Evolutionary conservation across 768 basidiomycete genomes (phyloP).

Genomic region (Mycena amicta): DNA sequence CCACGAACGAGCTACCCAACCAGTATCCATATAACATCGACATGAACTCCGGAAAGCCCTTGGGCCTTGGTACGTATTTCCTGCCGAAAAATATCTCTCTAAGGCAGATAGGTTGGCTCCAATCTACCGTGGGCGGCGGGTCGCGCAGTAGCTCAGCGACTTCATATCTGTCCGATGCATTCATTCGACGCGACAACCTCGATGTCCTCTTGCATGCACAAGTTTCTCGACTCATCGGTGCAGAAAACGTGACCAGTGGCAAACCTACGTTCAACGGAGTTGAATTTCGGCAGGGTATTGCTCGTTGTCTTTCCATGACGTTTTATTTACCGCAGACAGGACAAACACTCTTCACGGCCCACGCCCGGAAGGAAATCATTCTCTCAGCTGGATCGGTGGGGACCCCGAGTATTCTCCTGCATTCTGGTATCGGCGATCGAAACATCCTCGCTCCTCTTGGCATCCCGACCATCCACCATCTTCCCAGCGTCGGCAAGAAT

Average conservation of each 20-base stretch:
- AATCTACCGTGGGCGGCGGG: constrained; percentile 33
- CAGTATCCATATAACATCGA: constrained; percentile 41
- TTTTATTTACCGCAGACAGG: too few species aligned
- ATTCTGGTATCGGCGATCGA: constrained; percentile 37
- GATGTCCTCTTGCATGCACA: constrained; percentile 38
- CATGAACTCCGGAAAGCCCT: constrained; percentile 34
- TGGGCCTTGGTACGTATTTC: too few species aligned
- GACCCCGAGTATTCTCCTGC: constrained; percentile 37
- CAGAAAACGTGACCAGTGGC: not conserved
- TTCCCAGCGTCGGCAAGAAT: constrained; percentile 35
- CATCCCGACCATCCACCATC: constrained; percentile 27
- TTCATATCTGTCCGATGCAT: constrained; percentile 32
- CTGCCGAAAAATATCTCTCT: too few species aligned
- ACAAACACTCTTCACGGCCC: constrained; percentile 15
- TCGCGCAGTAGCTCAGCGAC: constrained; percentile 42
- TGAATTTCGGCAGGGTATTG: not conserved
- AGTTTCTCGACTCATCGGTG: constrained; percentile 12
- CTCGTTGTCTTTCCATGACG: too few species aligned
- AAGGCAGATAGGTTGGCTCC: constrained; percentile 39
- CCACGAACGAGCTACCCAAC: constrained; percentile 33
- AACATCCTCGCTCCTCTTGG: constrained; percentile 22
- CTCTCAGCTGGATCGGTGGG: constrained; percentile 39
- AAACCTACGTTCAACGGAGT: not conserved
- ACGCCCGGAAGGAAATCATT: constrained; percentile 36
- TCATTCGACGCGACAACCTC: constrained; percentile 35